Evolutionary conservation across 805 yeast genomes (phyloP).

Genomic region (Metschnikowia reukaufii): DNA sequence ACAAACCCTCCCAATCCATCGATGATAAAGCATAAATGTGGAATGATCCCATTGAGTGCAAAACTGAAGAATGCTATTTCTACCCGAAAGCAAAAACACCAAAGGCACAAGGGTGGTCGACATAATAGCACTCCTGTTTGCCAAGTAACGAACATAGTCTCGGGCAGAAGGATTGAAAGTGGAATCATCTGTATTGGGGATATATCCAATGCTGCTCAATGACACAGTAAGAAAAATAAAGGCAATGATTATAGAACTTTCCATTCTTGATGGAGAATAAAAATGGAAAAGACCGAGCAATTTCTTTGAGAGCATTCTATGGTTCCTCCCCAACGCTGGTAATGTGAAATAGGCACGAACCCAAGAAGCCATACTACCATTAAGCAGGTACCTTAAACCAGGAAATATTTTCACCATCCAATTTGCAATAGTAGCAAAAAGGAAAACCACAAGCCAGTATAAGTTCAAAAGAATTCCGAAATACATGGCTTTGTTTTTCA

Average conservation of each 20-base stretch:
- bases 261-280: slow-evolving; percentile 7
- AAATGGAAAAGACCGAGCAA: slow-evolving; percentile 1
- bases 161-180: neutral
- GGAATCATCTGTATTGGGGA: neutral
- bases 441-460: slow-evolving; percentile 7
- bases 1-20: slow-evolving; percentile 57
- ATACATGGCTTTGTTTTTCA: slow-evolving; percentile 13
- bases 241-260: neutral
- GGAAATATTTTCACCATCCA: slow-evolving; percentile 8
- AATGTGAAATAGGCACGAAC: slow-evolving; percentile 5
- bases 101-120: slow-evolving; percentile 51
- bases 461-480: slow-evolving; percentile 19
- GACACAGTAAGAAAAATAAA: slow-evolving; percentile 1
- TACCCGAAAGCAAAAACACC: slow-evolving; percentile 58
- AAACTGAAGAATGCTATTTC: slow-evolving; percentile 65
- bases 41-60: slow-evolving; percentile 62
- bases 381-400: neutral
- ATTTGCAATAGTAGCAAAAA: slow-evolving; percentile 2
- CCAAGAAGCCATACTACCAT: neutral
- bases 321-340: slow-evolving; percentile 20
- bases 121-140: slow-evolving; percentile 55
- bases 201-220: neutral
- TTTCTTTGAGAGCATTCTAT: slow-evolving; percentile 1
- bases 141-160: slow-evolving; percentile 27
- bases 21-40: slow-evolving; percentile 62